A percentile compares a stretch with the other conserved stretches of the same genome.
Evolutionary conservation across 306 rosid genomes (phyloP).

Genomic region (Canavalia gladiata): DNA sequence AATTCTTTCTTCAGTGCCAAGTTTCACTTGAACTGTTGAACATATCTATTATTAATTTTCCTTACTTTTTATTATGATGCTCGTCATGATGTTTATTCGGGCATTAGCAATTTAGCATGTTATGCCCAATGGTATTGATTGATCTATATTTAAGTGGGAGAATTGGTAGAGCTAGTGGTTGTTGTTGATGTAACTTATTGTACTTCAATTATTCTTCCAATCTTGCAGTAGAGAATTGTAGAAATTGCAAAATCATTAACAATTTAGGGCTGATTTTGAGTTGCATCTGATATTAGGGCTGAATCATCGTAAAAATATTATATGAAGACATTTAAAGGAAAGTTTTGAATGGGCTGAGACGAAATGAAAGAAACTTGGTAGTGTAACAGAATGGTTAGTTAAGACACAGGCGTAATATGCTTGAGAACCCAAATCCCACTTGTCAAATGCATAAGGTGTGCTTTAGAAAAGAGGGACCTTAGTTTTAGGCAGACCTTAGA

Average conservation of each 20-base stretch:
- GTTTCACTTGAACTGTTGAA: constrained; percentile 2
- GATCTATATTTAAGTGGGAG: not conserved
- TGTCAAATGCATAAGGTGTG: not conserved
- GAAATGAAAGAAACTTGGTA: constrained; percentile 25
- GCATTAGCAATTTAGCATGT: not conserved
- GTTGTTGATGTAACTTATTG: constrained; percentile 8
- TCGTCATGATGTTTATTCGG: constrained; percentile 32
- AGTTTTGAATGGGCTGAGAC: not conserved
- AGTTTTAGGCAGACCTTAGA: not conserved
- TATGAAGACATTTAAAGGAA: not conserved
- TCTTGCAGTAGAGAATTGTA: constrained; percentile 26
- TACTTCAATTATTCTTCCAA: not conserved
- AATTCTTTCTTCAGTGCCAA: constrained; percentile 35
- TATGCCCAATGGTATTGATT: not conserved
- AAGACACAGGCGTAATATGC: constrained; percentile 3
- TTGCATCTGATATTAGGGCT: constrained; percentile 8
- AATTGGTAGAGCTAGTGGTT: not conserved
- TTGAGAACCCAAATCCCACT: constrained; percentile 25
- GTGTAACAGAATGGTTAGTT: not conserved
- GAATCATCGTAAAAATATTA: not conserved
- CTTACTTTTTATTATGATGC: constrained; percentile 21
- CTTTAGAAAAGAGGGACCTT: not conserved
- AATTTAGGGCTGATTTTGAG: not conserved
- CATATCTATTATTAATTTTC: not conserved
- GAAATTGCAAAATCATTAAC: not conserved